Conservation (phyloP, 331 rosid genomes). For the Cydonia oblonga region DNA sequence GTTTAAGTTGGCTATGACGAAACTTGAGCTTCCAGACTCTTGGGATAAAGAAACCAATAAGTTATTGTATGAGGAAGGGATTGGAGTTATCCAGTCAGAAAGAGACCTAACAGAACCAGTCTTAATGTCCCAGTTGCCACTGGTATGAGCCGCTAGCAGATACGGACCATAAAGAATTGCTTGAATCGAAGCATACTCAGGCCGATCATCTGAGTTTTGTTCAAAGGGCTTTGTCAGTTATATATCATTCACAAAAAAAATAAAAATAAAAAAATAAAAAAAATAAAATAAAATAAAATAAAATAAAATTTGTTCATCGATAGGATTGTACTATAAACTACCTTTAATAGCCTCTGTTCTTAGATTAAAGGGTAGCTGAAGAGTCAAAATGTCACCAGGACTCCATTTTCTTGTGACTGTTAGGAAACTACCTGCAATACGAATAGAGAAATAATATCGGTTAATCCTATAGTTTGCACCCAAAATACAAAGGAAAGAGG, state of each 20-base stretch:
- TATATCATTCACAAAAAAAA: no score
- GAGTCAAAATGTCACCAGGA: constrained; percentile 42
- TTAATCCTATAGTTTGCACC: background rate
- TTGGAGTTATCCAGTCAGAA: constrained; percentile 49
- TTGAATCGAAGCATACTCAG: constrained; percentile 44
- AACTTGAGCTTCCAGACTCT: constrained; percentile 14
- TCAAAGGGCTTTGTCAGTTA: constrained; percentile 12
- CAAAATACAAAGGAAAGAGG: background rate
- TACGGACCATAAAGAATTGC: constrained; percentile 78
- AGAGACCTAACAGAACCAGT: constrained; percentile 17
- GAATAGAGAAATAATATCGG: background rate
- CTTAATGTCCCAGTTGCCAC: constrained; percentile 44
- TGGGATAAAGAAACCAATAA: constrained; percentile 45
- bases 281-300: no score
- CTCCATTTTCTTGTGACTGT: constrained; percentile 41
- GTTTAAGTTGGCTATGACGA: constrained; percentile 39
- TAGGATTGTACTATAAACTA: background rate
- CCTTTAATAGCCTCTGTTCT: constrained; percentile 68
- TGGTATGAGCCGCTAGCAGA: constrained; percentile 62
- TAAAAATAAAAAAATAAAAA: no score
- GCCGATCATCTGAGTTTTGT: constrained; percentile 61
- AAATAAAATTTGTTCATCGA: no score
- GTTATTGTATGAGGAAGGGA: constrained; percentile 38
- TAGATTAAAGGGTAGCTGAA: constrained; percentile 49
- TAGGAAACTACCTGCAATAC: constrained; percentile 41